phyloP scores from a whole-genome alignment of 2,329 filamentous ascomycete genomes.

The Coniochaeta sp. region DNA sequence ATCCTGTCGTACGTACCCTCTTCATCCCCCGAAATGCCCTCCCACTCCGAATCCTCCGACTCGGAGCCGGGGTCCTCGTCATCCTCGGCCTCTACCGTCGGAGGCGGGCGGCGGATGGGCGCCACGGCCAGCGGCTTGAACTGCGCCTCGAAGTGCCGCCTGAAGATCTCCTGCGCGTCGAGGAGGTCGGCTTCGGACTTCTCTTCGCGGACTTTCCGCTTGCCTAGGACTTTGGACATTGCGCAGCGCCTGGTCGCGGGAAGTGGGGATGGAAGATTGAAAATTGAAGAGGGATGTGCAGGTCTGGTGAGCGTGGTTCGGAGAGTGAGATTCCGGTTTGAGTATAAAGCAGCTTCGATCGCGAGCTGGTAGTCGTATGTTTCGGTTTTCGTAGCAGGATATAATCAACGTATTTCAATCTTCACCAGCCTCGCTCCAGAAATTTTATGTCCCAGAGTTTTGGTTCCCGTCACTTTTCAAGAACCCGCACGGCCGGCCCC shows the following conservation, averaged over 20 bases:
- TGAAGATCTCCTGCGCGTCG: conserved; percentile 68
- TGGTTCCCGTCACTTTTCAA: too few species aligned
- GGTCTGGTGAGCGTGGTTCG: too few species aligned
- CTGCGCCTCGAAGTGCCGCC: conserved; percentile 78
- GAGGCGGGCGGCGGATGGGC: conserved; percentile 13
- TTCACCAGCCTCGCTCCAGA: too few species aligned
- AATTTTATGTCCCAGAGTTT: too few species aligned
- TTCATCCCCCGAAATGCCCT: conserved; percentile 51
- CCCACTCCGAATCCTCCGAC: conserved; percentile 40
- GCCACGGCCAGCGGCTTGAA: conserved; percentile 62
- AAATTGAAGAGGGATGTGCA: too few species aligned
- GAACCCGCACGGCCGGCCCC: too few species aligned
- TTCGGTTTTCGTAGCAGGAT: too few species aligned
- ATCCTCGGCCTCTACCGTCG: conserved; percentile 16
- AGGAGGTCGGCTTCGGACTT: conserved; percentile 23
- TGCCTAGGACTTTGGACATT: conserved; percentile 1
- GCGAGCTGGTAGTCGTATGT: too few species aligned
- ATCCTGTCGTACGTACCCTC: conserved; percentile 23
- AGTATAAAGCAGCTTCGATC: too few species aligned
- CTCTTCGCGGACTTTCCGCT: conserved; percentile 4
- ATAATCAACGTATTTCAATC: too few species aligned
- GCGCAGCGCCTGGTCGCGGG: not conserved
- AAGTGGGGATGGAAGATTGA: too few species aligned
- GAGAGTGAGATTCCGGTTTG: too few species aligned
- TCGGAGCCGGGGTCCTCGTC: conserved; percentile 24